Conservation (phyloP, 805 yeast species). For the Yarrowia sp. region DNA sequence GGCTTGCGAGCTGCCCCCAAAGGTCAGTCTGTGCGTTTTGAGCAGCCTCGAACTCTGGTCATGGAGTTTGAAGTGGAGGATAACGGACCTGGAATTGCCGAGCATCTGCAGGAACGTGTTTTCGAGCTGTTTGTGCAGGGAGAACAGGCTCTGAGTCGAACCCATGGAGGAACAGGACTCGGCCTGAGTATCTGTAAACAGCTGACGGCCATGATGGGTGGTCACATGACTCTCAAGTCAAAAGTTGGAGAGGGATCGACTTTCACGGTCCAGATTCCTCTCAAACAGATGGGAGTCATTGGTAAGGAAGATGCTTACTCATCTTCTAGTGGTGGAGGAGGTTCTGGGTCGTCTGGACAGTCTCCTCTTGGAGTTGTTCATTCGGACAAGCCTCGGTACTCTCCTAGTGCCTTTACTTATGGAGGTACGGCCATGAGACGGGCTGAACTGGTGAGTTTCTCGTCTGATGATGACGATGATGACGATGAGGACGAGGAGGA, state of each 20-base stretch:
- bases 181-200: constrained; percentile 89
- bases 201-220: constrained; percentile 83
- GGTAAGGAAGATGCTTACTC: constrained; percentile 24
- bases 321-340: not conserved
- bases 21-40: constrained; percentile 5
- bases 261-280: constrained; percentile 67
- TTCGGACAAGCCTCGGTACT: constrained; percentile 7
- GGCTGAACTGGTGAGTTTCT: constrained; percentile 1
- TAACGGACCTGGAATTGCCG: constrained; percentile 90
- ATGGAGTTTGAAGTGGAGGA: constrained; percentile 75
- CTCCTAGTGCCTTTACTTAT: constrained; percentile 5
- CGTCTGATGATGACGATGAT: constrained; percentile 24
- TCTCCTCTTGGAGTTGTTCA: constrained; percentile 7
- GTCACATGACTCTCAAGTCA: constrained; percentile 72
- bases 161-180: constrained; percentile 83
- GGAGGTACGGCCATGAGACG: constrained; percentile 6
- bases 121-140: constrained; percentile 97
- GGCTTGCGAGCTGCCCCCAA: constrained; percentile 2
- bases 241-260: constrained; percentile 79
- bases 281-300: constrained; percentile 28
- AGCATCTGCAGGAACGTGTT: constrained; percentile 72
- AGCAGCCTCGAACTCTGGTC: constrained; percentile 46
- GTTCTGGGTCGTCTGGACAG: constrained; percentile 3
- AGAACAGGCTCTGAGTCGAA: constrained; percentile 66
- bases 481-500: constrained; percentile 14